Percentiles rank a stretch among this genome's conserved stretches.
Conservation (phyloP, 225 moss, liverwort and hornwort genomes). For the Polytrichum commune region DNA sequence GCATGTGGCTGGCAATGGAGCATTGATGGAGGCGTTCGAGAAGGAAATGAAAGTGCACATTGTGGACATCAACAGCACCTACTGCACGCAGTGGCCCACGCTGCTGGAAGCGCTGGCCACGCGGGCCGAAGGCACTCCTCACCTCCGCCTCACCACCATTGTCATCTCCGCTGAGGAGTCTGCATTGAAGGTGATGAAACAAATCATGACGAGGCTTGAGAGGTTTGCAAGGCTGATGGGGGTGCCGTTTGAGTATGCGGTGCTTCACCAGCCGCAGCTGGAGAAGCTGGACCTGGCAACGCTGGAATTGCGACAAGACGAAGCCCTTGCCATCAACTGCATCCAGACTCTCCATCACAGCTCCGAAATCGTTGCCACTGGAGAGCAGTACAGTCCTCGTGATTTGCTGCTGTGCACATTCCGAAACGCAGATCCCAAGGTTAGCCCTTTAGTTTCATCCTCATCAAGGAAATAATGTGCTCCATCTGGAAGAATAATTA, state of each 20-base stretch:
- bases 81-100: slow-evolving; percentile 86
- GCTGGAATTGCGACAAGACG: slow-evolving; percentile 46
- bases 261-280: slow-evolving; percentile 60
- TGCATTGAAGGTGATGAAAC: slow-evolving; percentile 68
- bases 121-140: slow-evolving; percentile 60
- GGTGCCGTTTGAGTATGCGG: slow-evolving; percentile 65
- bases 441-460: neutral
- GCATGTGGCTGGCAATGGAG: slow-evolving; percentile 78
- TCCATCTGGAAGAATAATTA: too few species aligned
- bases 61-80: slow-evolving; percentile 70
- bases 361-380: slow-evolving; percentile 33
- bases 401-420: slow-evolving; percentile 46
- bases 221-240: slow-evolving; percentile 78
- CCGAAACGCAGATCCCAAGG: slow-evolving; percentile 53
- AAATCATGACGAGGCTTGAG: slow-evolving; percentile 69
- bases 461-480: neutral
- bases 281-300: slow-evolving; percentile 49
- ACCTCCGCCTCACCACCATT: slow-evolving; percentile 64
- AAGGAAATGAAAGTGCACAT: slow-evolving; percentile 72
- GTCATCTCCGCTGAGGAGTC: slow-evolving; percentile 55
- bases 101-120: slow-evolving; percentile 71
- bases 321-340: slow-evolving; percentile 78
- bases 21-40: slow-evolving; percentile 59
- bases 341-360: slow-evolving; percentile 67
- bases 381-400: slow-evolving; percentile 37